Base-by-base conservation (phyloP, 345 rosid species). In the Acer yangbiense region DNA sequence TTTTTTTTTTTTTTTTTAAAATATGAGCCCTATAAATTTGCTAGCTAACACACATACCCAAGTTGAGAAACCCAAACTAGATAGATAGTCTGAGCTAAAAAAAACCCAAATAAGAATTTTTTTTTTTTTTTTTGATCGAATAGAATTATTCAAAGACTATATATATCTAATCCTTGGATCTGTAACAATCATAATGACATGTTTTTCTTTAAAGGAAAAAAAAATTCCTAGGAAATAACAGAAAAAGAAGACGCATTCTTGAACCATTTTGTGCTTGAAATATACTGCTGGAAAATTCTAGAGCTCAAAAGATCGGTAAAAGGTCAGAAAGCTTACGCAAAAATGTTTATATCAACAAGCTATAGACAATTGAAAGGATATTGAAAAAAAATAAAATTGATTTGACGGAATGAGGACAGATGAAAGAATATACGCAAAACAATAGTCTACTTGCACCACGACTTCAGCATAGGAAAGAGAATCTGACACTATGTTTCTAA, bases 401-500 rank as follows among this genome's bases (percentile, higher is more conserved):
- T 10, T 39, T 35, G 11, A 58, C 17, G 18, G 58, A 68, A 68
- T 54, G 12, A 65, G 57, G 21, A 68, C 39, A 72, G 65, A 63
- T 35, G 62, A 79, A 66, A 55, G 80, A 72, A 44, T 25, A 71
- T 82, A 76, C 78, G 69, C 6, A 60, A 67, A 58, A 48, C 20
- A 21, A 32, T 44, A 18, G 62, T 64, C 65, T 48, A 13, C 21
- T 61, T 75, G 74, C 67, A 29, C n/a, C n/a, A n/a, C 48, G 21
- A 62, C 25, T 76, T 83, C 78, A 55, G 57, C 55, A 9, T 48
- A 61, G 46, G 63, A 73, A 72, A 58, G 5, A 78, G 62, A 46
- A 60, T 60, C 46, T 44, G 65, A 69, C 60, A 71, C 65, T 65
- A 35, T 68, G 72, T 41, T 74, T 67, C 84, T 82, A 88, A 73